Evolutionary conservation across 2,329 filamentous ascomycete species (phyloP), one percentile per base, ranked within the genome.

Genomic region (Fusarium begoniae): DNA sequence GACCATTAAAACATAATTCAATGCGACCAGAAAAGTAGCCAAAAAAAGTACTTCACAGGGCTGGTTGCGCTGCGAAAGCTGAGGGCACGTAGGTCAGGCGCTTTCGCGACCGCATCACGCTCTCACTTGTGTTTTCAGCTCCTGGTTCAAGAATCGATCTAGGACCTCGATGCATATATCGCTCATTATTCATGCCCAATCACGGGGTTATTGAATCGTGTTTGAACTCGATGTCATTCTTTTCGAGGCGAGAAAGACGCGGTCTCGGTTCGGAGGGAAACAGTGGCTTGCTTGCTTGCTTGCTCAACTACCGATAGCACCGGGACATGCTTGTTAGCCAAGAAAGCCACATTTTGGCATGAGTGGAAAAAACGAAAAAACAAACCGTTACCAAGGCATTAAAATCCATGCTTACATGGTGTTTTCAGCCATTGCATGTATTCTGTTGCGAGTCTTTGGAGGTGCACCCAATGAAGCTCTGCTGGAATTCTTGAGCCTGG

Each of bases 251-350:
- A 38, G 54, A 41, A 43, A 44, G n/a, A 11, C 18, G 47, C 26
- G 17, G 43, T 15, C 22, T 61, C 17, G 35, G 18, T 48, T 55
- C 51, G 62, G 48, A 28, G 37, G 43, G 18, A 10, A 41, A 55
- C 40, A 63, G 40, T 32, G 32, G 24, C 55, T 43, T 48, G 37
- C 41, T 55, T 55, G 28, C 35, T 41, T 48, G 37, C 37, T 50
- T 55, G 28, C 35, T 41, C 56, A 73, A 65, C 60, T 72, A 59
- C 63, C 45, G 44, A 24, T 51, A 67, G 51, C 22, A 67, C 54
- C 57, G 47, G 69, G 47, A 63, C 24, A 62, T 50, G 38, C 13
- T 11, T 56, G 35, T 64, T 30, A 58, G 51, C 48, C 50, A 56
- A 64, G 65, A 28, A 26, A 65, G 51, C 58, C 51, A 65, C 24